Evolutionary conservation across 2,329 filamentous ascomycete species (phyloP).

Genomic region (Monilinia laxa): DNA sequence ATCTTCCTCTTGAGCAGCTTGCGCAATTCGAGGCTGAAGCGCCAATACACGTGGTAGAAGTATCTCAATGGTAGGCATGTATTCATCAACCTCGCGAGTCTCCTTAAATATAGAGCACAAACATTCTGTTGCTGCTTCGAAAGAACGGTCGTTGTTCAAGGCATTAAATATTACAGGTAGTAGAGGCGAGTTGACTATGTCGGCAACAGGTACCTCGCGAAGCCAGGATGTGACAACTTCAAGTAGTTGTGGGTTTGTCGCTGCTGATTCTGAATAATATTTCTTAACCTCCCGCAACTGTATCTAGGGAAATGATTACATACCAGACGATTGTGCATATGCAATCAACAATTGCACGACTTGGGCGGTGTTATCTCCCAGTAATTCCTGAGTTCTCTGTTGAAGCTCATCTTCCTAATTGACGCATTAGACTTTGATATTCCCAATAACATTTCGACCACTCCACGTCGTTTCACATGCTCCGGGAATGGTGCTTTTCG

Average conservation of each 20-base stretch:
- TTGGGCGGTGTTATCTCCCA: slow-evolving; percentile 85
- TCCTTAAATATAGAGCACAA: slow-evolving; percentile 89
- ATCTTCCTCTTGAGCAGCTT: slow-evolving; percentile 78
- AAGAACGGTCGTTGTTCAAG: slow-evolving; percentile 71
- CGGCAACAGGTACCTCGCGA: slow-evolving; percentile 80
- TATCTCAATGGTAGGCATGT: slow-evolving; percentile 73
- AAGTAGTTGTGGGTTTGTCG: slow-evolving; percentile 84
- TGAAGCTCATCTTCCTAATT: slow-evolving; percentile 91
- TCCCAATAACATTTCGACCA: slow-evolving; percentile 40
- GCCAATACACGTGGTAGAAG: slow-evolving; percentile 79
- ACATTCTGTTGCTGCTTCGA: slow-evolving; percentile 88
- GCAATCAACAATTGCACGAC: slow-evolving; percentile 85
- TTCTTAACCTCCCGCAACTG: slow-evolving; percentile 32
- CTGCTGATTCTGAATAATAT: slow-evolving; percentile 60
- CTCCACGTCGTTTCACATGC: slow-evolving; percentile 40
- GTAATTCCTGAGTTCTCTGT: slow-evolving; percentile 79
- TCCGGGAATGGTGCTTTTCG: slow-evolving; percentile 51
- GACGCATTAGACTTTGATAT: slow-evolving; percentile 50
- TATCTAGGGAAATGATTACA: slow-evolving; percentile 39
- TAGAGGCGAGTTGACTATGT: slow-evolving; percentile 82
- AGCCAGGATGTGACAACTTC: slow-evolving; percentile 98
- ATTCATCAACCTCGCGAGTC: slow-evolving; percentile 91
- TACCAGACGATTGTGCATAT: slow-evolving; percentile 90
- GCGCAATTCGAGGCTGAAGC: slow-evolving; percentile 72
- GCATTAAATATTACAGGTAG: slow-evolving; percentile 78